These are phyloP conservation scores for Venturia aucupariae DNA, from an alignment of 2,329 filamentous ascomycete genomes.

Conservation along the genomic window DNA sequence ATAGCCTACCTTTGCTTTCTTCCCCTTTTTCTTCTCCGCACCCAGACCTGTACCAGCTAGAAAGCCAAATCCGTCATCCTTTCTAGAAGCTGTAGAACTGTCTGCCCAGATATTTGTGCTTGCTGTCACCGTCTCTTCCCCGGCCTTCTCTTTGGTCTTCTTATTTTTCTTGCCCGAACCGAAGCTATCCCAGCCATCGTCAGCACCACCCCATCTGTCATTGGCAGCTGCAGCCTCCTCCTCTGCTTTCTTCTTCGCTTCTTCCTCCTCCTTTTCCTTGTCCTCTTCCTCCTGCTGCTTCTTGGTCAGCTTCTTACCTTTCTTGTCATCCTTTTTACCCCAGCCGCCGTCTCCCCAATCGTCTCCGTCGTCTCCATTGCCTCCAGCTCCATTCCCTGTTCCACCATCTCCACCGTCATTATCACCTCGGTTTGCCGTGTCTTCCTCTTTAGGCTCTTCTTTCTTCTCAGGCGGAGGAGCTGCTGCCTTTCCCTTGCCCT, in stretches of 20 bases:
- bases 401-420: conserved; percentile 22
- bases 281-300: conserved; percentile 30
- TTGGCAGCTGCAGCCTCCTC: conserved; percentile 15
- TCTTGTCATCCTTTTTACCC: conserved; percentile 28
- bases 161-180: conserved; percentile 33
- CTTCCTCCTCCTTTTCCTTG: conserved; percentile 29
- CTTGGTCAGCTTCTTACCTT: conserved; percentile 17
- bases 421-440: conserved; percentile 40
- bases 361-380: conserved; percentile 28
- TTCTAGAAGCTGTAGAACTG: conserved; percentile 16
- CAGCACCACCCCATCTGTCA: conserved; percentile 1
- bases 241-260: conserved; percentile 24
- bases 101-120: conserved; percentile 16
- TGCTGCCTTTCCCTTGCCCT: conserved; percentile 32
- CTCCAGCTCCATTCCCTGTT: conserved; percentile 27
- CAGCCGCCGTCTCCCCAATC: conserved; percentile 20
- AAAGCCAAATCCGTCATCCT: conserved; percentile 40
- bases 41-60: conserved; percentile 23
- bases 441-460: conserved; percentile 32
- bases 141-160: conserved; percentile 40
- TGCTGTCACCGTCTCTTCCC: conserved; percentile 36
- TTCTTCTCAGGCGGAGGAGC: conserved; percentile 27
- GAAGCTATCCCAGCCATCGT: conserved; percentile 5
- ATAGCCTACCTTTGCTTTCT: conserved; percentile 41
- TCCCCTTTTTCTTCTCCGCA: conserved; percentile 45